These are phyloP conservation scores for Botryotinia globosa DNA, from an alignment of 2,329 filamentous ascomycete species.

Conservation along the genomic window DNA sequence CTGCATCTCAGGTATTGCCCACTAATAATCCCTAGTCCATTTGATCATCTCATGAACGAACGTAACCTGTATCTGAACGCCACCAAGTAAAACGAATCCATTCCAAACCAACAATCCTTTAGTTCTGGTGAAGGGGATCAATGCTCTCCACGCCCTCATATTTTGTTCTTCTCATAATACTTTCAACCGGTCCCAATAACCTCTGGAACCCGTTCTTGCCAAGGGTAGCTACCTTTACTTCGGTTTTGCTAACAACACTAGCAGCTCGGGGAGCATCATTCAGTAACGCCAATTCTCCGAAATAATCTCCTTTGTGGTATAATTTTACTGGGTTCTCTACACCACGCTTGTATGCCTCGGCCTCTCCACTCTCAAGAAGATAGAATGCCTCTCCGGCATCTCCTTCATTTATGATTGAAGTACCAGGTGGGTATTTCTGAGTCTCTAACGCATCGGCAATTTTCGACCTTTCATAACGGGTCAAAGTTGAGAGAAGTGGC, in stretches of 20 bases:
- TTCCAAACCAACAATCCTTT: conserved; percentile 26
- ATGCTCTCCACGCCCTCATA: conserved; percentile 64
- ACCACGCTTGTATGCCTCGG: conserved; percentile 80
- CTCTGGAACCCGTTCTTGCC: conserved; percentile 95
- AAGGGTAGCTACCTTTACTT: conserved; percentile 89
- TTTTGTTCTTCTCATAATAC: conserved; percentile 79
- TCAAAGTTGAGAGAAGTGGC: conserved; percentile 76
- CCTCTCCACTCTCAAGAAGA: conserved; percentile 82
- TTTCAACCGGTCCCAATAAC: conserved; percentile 85
- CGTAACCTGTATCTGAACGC: conserved; percentile 36
- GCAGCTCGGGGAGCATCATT: conserved; percentile 93
- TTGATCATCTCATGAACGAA: conserved; percentile 33
- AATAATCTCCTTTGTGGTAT: conserved; percentile 92
- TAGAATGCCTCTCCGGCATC: conserved; percentile 91
- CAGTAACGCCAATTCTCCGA: conserved; percentile 89
- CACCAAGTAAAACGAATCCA: conserved; percentile 25
- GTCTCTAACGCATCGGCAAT: conserved; percentile 96
- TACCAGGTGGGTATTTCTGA: conserved; percentile 74
- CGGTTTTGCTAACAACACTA: conserved; percentile 76
- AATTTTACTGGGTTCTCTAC: conserved; percentile 67
- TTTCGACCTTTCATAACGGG: conserved; percentile 91
- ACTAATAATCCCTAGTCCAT: conserved; percentile 31
- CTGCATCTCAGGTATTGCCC: conserved; percentile 35
- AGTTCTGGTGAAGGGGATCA: conserved; percentile 57
- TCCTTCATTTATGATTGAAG: conserved; percentile 86